Evolutionary conservation across 192 early-diverging fungal species (phyloP), one percentile per base, ranked within the genome.

Genomic region (Geranomyces variabilis): DNA sequence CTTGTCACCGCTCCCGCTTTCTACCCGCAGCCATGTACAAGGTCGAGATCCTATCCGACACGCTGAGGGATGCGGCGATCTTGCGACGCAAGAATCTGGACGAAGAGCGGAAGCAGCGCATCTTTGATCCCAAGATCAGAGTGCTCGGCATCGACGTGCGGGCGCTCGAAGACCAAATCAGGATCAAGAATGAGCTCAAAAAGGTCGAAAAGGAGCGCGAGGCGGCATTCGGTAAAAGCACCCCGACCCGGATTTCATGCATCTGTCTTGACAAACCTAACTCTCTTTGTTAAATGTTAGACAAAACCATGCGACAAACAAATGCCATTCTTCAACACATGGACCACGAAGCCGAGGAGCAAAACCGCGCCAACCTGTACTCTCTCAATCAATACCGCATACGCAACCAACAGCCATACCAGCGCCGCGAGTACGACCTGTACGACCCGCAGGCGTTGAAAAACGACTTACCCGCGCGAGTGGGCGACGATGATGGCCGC

Each of bases 111-210:
- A 87, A 84, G 67, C 41, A 81, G 66, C 65, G 84, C 5, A 81
- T 87, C 58, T 87, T 87, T 66, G 79, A 87, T 31, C 81, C 86
- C n/a, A 87, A 87, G 73, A 71, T 81, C 30, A 57, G 86, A 29
- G 67, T 79, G 9, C 68, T 87, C 14, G 86, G 86, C 48, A 83
- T 87, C 64, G 86, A 87, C 67, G 71, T 87, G 24, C 47, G 75
- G 43, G 80, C 82, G n/a, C 65, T 87, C 0, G 81, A 83, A 28
- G 79, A 87, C 41, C 86, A 87, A 64, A 86, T 87, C 33, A 60
- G 72, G 33, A 80, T 79, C 41, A 87, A 86, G 66, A 79, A 81
- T 59, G 77, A 85, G 51, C 63, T 81, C 29, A 76, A 80, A 48
- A 21, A 58, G 12, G 68, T 74, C 56, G 86, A 87, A 28, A 66